Conservation (phyloP, 495 filamentous ascomycete genomes). For the Penicillium robsamsonii region DNA sequence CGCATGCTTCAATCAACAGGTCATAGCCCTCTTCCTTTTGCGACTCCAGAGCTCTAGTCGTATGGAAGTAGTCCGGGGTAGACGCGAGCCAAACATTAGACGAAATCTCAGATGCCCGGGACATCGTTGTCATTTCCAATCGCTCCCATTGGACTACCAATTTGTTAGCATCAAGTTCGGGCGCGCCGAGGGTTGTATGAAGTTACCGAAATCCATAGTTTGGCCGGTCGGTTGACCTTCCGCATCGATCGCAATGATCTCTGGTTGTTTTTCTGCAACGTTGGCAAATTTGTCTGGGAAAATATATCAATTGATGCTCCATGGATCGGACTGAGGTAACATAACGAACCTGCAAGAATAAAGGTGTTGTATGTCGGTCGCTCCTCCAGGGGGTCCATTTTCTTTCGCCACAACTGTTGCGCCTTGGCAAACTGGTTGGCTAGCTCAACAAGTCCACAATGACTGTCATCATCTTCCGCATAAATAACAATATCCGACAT, state of each 20-base stretch:
- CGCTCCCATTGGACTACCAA: constrained; percentile 74
- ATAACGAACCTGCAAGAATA: constrained; percentile 59
- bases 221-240: constrained; percentile 69
- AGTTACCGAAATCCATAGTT: constrained; percentile 82
- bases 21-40: constrained; percentile 52
- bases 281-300: constrained; percentile 61
- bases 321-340: neutral
- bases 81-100: constrained; percentile 89
- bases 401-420: constrained; percentile 69
- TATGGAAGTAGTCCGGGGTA: constrained; percentile 65
- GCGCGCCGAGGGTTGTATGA: neutral
- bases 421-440: constrained; percentile 72
- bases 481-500: constrained; percentile 93
- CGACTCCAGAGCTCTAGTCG: constrained; percentile 20
- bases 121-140: constrained; percentile 90
- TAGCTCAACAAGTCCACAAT: constrained; percentile 58
- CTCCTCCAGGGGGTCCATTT: constrained; percentile 55
- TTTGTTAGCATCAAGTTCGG: neutral
- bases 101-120: constrained; percentile 80
- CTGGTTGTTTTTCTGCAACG: constrained; percentile 68
- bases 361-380: constrained; percentile 81
- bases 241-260: constrained; percentile 73
- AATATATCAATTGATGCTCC: constrained; percentile 13
- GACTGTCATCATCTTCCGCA: constrained; percentile 59
- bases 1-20: constrained; percentile 80